A percentile compares a stretch with the other conserved stretches of the same genome.
Conservation (phyloP, 305 asterid species). For the Nicotiana rustica region DNA sequence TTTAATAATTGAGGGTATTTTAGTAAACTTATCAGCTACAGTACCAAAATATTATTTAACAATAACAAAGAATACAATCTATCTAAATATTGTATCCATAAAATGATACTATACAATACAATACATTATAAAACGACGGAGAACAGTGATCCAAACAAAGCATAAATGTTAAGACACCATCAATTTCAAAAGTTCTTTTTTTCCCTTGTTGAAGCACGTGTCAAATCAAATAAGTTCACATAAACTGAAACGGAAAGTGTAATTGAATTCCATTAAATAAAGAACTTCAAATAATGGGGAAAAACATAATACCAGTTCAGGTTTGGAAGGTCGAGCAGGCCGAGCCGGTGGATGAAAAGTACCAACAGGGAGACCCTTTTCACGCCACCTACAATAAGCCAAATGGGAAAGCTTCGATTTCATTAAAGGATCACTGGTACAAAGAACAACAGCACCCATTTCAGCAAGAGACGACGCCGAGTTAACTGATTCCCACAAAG, state of each 20-base stretch:
- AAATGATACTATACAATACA: too few species aligned
- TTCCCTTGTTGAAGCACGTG: too few species aligned
- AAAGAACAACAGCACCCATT: conserved; percentile 78
- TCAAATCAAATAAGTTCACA: not conserved
- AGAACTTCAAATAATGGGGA: not conserved
- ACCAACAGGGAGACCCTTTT: conserved; percentile 73
- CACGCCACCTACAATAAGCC: conserved; percentile 75
- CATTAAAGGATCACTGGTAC: conserved; percentile 74
- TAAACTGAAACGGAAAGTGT: not conserved
- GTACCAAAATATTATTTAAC: too few species aligned
- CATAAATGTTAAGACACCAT: too few species aligned
- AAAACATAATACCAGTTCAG: conserved; percentile 59
- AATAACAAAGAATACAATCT: too few species aligned
- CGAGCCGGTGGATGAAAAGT: conserved; percentile 59
- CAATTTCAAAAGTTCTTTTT: not conserved
- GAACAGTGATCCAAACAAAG: too few species aligned
- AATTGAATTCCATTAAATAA: not conserved
- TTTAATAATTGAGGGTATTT: too few species aligned
- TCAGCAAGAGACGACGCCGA: conserved; percentile 76
- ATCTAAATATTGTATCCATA: too few species aligned
- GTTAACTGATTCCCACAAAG: conserved; percentile 28
- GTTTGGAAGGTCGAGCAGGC: conserved; percentile 85
- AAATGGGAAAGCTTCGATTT: conserved; percentile 87
- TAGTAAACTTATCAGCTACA: too few species aligned
- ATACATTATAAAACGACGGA: too few species aligned